Conservation (phyloP, 371 early-diverging fungal species). For the Lichtheimia corymbifera region DNA sequence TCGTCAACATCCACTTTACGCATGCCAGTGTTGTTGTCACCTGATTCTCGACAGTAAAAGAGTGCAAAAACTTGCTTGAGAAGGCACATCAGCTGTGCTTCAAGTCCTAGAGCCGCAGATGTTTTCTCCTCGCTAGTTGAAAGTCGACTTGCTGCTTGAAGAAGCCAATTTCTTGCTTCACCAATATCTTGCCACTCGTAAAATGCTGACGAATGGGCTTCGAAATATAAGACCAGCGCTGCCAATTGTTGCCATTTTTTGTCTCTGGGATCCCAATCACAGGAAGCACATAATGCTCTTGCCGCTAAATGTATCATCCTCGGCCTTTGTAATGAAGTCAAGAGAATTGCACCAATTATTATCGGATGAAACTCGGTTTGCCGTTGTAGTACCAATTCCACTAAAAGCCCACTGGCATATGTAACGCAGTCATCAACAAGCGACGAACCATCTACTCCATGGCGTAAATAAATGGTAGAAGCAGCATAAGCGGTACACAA, state of each 20-base stretch:
- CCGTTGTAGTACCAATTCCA: conserved; percentile 2
- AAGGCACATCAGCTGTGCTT: conserved; percentile 10
- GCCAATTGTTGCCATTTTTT: conserved; percentile 5
- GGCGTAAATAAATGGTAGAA: not conserved
- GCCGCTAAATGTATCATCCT: not conserved
- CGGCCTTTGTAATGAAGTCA: not conserved
- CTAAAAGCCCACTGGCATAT: not conserved
- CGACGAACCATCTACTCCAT: not conserved
- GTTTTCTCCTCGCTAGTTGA: not conserved
- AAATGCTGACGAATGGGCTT: conserved; percentile 2
- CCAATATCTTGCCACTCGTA: not conserved
- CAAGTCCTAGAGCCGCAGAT: conserved; percentile 5
- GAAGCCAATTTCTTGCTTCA: conserved; percentile 11
- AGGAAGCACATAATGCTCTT: not conserved
- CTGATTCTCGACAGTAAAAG: conserved; percentile 4
- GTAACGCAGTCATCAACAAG: not conserved
- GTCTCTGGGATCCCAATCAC: not conserved
- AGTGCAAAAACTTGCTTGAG: conserved; percentile 11
- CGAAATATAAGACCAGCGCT: conserved; percentile 1
- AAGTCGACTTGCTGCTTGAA: conserved; percentile 1
- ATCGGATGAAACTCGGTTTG: not conserved
- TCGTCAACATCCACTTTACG: conserved; percentile 51
- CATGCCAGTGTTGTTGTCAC: conserved; percentile 1
- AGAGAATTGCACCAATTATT: not conserved
- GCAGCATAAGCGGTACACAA: conserved; percentile 1